Base-by-base conservation (phyloP, 345 rosid genomes). In the Bretschneidera sinensis region DNA sequence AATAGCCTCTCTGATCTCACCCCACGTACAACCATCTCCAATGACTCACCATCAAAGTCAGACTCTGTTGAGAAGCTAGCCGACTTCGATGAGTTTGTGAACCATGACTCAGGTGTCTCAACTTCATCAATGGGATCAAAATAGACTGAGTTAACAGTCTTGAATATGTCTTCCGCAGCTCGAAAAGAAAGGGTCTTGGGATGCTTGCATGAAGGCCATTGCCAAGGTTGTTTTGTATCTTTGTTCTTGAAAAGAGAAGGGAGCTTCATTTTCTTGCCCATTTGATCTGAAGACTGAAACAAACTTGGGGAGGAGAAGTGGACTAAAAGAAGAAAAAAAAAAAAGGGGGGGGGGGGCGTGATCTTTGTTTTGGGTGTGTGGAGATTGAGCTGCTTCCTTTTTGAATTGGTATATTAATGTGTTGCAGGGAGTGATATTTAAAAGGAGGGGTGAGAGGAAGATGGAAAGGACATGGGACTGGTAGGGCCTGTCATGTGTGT, bases 151-250 rank as follows among this genome's bases (percentile, higher is more conserved):
- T 88, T 91, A 1, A 89, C 84, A 0, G 91, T 83, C 71, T 92
- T 92, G 91, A 83, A 83, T 19, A 85, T 68, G 18, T 75, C 80
- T 43, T 78, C 82, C 0, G 66, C 74, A 20, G 70, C 80, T 33
- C 96, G 70, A 70, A 89, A 92, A 0, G 98, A 92, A 2, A 68
- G 71, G 7, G 92, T 92, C 71, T 73, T 85, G 3, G 96, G 91
- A 49, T 86, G 71, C 49, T 74, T 76, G 72, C 98, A n/a, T n/a
- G n/a, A n/a, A n/a, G n/a, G n/a, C n/a, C n/a, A n/a, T n/a, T n/a
- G n/a, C n/a, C n/a, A n/a, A 92, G 85, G 69, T 4, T 55, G 17
- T 23, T 34, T 67, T 0, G 64, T 63, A 20, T 54, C 78, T 49
- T 73, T 73, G 65, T 28, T 50, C 66, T 61, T 78, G 71, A 83